These are phyloP conservation scores for Ceratocystis harringtonii DNA, from an alignment of 2,329 filamentous ascomycete genomes.

Conservation along the genomic window DNA sequence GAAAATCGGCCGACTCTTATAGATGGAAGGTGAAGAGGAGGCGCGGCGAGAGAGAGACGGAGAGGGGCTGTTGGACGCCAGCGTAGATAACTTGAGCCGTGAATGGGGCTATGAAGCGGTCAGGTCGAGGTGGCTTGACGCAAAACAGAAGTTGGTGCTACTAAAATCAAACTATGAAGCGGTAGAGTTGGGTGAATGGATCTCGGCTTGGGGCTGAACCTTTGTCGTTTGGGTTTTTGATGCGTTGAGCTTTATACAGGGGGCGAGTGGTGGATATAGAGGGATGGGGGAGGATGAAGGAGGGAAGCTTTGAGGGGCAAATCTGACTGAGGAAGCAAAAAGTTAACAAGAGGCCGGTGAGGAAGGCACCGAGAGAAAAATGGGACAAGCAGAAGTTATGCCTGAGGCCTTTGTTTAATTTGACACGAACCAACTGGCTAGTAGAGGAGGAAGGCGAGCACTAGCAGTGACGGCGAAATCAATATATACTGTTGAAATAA, in stretches of 20 bases:
- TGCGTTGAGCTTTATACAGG: background rate
- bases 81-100: background rate
- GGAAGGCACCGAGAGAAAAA: background rate
- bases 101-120: background rate
- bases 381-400: background rate
- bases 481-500: no score
- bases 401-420: background rate
- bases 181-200: background rate
- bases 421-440: background rate
- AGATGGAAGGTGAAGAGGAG: constrained; percentile 7
- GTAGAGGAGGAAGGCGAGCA: no score
- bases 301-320: background rate
- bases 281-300: background rate
- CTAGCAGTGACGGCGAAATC: no score
- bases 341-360: background rate
- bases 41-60: constrained; percentile 4
- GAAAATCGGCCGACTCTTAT: constrained; percentile 10
- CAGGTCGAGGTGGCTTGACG: background rate
- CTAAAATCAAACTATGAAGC: background rate
- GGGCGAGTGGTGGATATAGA: background rate
- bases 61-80: constrained; percentile 6
- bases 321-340: background rate
- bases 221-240: background rate
- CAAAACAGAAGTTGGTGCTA: no score
- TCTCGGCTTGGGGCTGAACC: background rate